Evolutionary conservation across 495 filamentous ascomycete genomes (phyloP), one percentile per base, ranked within the genome.

Genomic region (Eremomyces bilateralis): DNA sequence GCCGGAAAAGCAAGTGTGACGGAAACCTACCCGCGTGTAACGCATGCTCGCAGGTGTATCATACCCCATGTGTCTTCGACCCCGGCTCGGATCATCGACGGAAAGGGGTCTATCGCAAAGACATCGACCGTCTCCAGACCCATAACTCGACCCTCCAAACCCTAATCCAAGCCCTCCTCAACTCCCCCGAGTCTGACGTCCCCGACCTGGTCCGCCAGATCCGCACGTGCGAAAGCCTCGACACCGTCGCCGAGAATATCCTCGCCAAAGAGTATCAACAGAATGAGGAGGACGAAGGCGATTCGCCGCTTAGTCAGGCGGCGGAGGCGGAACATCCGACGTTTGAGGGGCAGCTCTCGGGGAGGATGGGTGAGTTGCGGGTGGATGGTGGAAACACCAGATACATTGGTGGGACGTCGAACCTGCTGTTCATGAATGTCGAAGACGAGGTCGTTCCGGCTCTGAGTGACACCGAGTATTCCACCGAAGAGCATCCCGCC

Each of bases 61-160:
- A 84, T 39, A 95, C 88, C 28, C 72, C 75, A 42, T 82, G 83
- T 54, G 62, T 91, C 33, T 97, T 95, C 61, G 90, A 95, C 50
- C 88, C 82, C 4, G 90, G 80, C 48, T 88, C 80, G 36, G 88
- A 97, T 53, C 82, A 93, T 50, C 76, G 88, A 31, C 72, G 88
- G 13, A 97, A 95, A 51, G 88, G 88, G 32, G 88, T 94, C 6
- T 94, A 93, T 53, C 84, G 82, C 53, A 81, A 92, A 53, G 83
- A 93, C 52, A 76, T 83, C 31, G 83, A 93, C 52, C 79, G 73
- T 43, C 65, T 85, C 47, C 80, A 85, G 48, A 85, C 83, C 15
- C 67, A 67, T 35, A 85, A 79, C 48, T 79, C 79, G 21, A 97
- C 88, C 10, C 60, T 95, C 18, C 78, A 94, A 48, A 85, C 83